Conservation (phyloP, 495 filamentous ascomycete genomes). For the Thozetella sp. region DNA sequence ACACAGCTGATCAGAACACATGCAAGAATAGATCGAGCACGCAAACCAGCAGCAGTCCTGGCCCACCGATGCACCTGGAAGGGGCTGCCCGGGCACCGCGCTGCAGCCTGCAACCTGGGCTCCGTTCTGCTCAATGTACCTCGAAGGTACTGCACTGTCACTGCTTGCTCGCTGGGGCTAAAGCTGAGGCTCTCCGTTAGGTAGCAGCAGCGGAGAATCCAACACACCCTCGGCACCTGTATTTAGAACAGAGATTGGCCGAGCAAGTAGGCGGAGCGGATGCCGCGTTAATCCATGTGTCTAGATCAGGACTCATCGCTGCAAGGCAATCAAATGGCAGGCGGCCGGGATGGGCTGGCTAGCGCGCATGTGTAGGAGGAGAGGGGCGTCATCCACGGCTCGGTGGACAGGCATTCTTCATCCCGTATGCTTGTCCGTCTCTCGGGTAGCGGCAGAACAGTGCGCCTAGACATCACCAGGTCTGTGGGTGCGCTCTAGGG, state of each 20-base stretch:
- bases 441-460: background rate
- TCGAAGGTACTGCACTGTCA: background rate
- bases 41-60: too few species aligned
- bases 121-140: conserved; percentile 1
- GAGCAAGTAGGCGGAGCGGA: background rate
- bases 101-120: too few species aligned
- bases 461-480: too few species aligned
- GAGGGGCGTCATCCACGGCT: background rate
- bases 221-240: background rate
- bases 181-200: background rate
- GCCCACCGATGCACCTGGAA: too few species aligned
- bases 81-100: too few species aligned
- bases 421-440: too few species aligned
- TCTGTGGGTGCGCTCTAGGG: too few species aligned
- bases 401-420: background rate
- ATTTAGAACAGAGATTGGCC: background rate
- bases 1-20: too few species aligned
- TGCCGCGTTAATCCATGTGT: background rate
- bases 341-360: too few species aligned
- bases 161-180: background rate
- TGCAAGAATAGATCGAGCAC: too few species aligned
- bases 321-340: too few species aligned
- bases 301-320: background rate
- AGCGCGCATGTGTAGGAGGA: background rate
- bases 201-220: background rate